Base-by-base conservation (phyloP, 129 eudicot species). In the Helianthus tuberosus region DNA sequence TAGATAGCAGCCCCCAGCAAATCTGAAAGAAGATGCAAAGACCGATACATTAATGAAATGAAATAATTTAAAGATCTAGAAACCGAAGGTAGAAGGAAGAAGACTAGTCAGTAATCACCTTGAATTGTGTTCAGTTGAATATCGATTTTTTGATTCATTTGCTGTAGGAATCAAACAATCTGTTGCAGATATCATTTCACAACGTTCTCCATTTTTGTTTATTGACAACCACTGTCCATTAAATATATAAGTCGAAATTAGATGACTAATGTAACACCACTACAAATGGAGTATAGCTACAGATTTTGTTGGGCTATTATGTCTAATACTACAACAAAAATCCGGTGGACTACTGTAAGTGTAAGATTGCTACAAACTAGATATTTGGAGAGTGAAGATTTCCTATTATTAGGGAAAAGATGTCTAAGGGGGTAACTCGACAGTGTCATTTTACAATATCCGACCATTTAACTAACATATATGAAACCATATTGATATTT, bases 11-110 rank as follows among this genome's bases (percentile, higher is more conserved):
- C n/a, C 11, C 50, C 0, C 64, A 8, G 50, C 32, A 29, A 27
- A 68, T 49, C 73, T 68, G 43, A 58, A 68, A 52, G 58, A 64
- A 64, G 29, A 6, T 13, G 50, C 54, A 48, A 68, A 68, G 36
- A 68, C 48, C 47, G 58, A 47, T 68, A 47, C 13, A 5, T 14
- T 52, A 52, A 8, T 52, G 58, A 14, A 52, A 15, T 52, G 25
- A n/a, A 14, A 50, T 13, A 49, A 12, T 20, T 20, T 20, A 20
- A 52, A 2, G 3, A 15, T 52, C 17, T 49, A 50, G 15, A 50
- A 50, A 50, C 17, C 17, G 6, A 50, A 50, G 54, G 16, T 3
- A 50, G 54, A 15, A 52, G 25, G 23, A 15, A 5, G 20, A 36
- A 8, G 27, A 50, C 15, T 50, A 52, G 11, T 70, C 51, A 70